phyloP scores from a whole-genome alignment of 768 basidiomycete species.

The Asterophora lycoperdoides region DNA sequence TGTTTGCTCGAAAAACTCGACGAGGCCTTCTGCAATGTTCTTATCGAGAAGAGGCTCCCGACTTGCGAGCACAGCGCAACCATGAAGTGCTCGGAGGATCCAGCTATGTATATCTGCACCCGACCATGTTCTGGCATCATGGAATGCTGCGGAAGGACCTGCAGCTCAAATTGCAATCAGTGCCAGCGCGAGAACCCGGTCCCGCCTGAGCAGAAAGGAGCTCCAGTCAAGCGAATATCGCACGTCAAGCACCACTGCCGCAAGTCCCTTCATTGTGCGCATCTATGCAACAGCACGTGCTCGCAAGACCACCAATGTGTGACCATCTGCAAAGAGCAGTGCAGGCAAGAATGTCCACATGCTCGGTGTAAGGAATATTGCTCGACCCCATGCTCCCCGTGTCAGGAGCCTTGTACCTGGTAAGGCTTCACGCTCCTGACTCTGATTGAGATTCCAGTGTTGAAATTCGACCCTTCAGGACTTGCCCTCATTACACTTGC shows the following conservation, averaged over 20 bases:
- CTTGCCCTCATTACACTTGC: conserved; percentile 51
- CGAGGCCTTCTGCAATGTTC: conserved; percentile 37
- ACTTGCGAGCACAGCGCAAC: conserved; percentile 49
- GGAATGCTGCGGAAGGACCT: conserved; percentile 50
- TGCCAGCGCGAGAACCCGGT: conserved; percentile 38
- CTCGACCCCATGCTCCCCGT: conserved; percentile 54
- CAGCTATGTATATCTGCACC: conserved; percentile 34
- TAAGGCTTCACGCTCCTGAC: conserved; percentile 6
- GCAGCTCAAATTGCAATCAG: conserved; percentile 42
- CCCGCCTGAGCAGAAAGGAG: not conserved
- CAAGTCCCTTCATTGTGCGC: conserved; percentile 50
- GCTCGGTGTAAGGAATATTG: conserved; percentile 45
- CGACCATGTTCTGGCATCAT: conserved; percentile 40
- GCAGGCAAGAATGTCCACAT: conserved; percentile 54
- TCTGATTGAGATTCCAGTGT: not conserved
- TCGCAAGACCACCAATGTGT: conserved; percentile 48
- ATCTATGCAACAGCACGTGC: conserved; percentile 47
- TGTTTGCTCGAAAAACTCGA: conserved; percentile 41
- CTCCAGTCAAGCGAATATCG: conserved; percentile 21
- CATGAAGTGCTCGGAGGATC: conserved; percentile 46
- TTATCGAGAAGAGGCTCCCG: conserved; percentile 40
- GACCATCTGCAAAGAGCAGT: conserved; percentile 38
- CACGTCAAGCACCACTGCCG: conserved; percentile 50
- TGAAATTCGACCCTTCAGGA: conserved; percentile 29
- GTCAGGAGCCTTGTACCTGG: conserved; percentile 61